Evolutionary conservation across 1,284 basidiomycete genomes (phyloP).

Genomic region (Macrocystidia cucumis): DNA sequence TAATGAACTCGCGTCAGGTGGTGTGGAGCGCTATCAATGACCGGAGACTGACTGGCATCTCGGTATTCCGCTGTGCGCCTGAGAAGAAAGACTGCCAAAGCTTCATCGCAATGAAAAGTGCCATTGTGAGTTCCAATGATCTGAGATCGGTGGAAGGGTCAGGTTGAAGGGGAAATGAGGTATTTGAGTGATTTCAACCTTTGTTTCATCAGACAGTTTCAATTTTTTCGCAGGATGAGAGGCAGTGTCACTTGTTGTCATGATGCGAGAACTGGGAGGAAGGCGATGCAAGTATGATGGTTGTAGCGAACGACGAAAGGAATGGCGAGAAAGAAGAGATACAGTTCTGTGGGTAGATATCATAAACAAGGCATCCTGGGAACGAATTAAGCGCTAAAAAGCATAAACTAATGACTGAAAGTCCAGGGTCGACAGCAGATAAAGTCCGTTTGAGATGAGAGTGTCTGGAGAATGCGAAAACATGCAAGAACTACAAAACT

Average conservation of each 20-base stretch:
- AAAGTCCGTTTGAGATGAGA: not conserved
- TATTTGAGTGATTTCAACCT: no score
- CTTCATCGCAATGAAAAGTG: conserved; percentile 96
- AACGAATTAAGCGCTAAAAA: no score
- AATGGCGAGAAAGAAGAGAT: not conserved
- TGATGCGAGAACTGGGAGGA: conserved; percentile 10
- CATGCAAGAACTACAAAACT: conserved; percentile 25
- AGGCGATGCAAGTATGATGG: conserved; percentile 7
- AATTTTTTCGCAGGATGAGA: conserved; percentile 35
- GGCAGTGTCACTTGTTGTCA: conserved; percentile 21
- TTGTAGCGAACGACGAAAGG: conserved; percentile 4
- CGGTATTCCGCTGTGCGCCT: conserved; percentile 73
- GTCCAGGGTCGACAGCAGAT: not conserved
- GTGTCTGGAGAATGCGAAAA: not conserved
- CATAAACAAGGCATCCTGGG: no score
- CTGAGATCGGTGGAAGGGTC: conserved; percentile 23
- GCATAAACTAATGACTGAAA: not conserved
- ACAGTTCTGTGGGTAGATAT: no score
- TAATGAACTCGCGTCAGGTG: conserved; percentile 1
- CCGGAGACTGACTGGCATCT: conserved; percentile 50
- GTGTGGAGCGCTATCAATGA: not conserved
- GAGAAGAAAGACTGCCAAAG: conserved; percentile 88
- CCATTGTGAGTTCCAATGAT: conserved; percentile 92
- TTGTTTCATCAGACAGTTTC: conserved; percentile 38
- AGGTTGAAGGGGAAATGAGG: not conserved